Evolutionary conservation across 2,329 filamentous ascomycete genomes (phyloP).

Genomic region (Calonectria henricotiae): DNA sequence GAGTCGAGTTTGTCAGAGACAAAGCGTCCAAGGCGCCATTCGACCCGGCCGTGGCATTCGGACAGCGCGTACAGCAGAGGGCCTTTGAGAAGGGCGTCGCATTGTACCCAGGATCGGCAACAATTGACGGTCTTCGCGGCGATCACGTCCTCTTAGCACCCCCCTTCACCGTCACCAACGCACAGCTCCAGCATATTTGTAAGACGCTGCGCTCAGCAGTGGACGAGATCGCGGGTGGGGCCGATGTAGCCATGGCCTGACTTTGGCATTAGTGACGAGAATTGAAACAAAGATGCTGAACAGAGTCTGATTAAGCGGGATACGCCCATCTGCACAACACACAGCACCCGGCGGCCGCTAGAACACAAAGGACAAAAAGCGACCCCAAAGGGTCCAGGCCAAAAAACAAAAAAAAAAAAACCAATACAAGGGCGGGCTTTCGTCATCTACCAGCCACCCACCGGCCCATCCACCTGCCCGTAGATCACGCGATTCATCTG

Average conservation of each 20-base stretch:
- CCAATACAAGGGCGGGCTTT: conserved; percentile 6
- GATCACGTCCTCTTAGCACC: conserved; percentile 83
- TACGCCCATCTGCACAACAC: conserved; percentile 15
- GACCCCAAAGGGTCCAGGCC: conserved; percentile 4
- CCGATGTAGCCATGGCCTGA: conserved; percentile 21
- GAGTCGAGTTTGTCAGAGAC: conserved; percentile 63
- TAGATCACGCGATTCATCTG: conserved; percentile 25
- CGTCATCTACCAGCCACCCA: conserved; percentile 12
- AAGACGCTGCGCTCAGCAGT: conserved; percentile 37
- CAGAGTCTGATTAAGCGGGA: not conserved
- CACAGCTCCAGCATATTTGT: conserved; percentile 46
- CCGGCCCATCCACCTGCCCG: conserved; percentile 9
- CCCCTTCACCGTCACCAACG: conserved; percentile 74
- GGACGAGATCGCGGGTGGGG: conserved; percentile 33
- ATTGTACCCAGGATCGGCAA: conserved; percentile 77
- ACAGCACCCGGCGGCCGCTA: conserved; percentile 1
- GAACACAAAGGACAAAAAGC: not conserved
- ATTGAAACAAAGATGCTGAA: conserved; percentile 7
- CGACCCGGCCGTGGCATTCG: conserved; percentile 50
- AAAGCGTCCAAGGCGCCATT: conserved; percentile 58
- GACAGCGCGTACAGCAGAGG: conserved; percentile 50
- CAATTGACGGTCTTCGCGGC: conserved; percentile 73
- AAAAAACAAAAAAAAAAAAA: conserved; percentile 2
- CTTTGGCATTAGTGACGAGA: conserved; percentile 19
- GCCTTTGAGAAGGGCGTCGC: conserved; percentile 58